A percentile compares a stretch with the other conserved stretches of the same genome.
These are phyloP conservation scores for Calonectria henricotiae DNA, from an alignment of 2,329 filamentous ascomycete genomes.

Conservation along the genomic window DNA sequence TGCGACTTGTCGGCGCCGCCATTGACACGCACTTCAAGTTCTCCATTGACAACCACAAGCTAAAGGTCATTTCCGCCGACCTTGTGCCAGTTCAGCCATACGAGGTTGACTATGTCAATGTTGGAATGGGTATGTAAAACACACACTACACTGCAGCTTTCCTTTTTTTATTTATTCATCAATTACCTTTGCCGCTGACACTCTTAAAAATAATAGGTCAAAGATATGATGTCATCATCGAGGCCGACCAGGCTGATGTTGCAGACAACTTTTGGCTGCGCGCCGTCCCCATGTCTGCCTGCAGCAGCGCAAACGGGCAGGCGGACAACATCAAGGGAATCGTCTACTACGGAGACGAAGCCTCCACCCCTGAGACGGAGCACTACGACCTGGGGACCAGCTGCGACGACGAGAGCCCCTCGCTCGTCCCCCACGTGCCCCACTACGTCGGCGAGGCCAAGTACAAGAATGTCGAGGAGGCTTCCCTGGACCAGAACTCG, in stretches of 20 bases:
- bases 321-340: conserved; percentile 66
- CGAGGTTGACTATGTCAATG: conserved; percentile 58
- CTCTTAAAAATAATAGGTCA: conserved; percentile 59
- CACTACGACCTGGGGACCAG: conserved; percentile 39
- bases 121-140: conserved; percentile 44
- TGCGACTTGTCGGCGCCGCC: conserved; percentile 67
- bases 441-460: conserved; percentile 54
- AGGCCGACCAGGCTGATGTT: conserved; percentile 57
- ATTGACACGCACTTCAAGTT: conserved; percentile 65
- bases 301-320: conserved; percentile 59
- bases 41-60: conserved; percentile 70
- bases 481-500: conserved; percentile 45
- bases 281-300: conserved; percentile 61
- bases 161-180: no score
- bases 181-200: conserved; percentile 43
- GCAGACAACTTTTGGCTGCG: conserved; percentile 66
- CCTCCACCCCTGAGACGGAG: conserved; percentile 35
- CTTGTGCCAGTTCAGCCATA: conserved; percentile 74
- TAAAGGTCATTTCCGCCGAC: conserved; percentile 74
- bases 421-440: conserved; percentile 56
- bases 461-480: conserved; percentile 52
- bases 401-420: conserved; percentile 59
- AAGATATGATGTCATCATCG: conserved; percentile 66
- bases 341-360: conserved; percentile 60
- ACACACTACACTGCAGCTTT: no score